Percentiles rank a stretch among this genome's conserved stretches.
Conservation (phyloP, 306 rosid species). For the Castanospermum australe region DNA sequence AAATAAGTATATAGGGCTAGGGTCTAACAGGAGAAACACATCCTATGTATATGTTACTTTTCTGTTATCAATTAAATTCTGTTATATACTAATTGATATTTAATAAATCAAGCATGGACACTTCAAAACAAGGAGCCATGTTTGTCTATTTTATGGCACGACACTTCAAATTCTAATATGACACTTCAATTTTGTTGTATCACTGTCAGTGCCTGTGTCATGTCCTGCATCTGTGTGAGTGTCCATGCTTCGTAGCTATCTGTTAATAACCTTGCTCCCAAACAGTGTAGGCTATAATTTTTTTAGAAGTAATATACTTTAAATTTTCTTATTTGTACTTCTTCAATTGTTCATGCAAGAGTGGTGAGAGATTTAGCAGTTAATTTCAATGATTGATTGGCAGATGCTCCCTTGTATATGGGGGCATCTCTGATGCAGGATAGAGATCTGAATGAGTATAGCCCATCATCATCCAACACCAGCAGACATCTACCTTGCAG, state of each 20-base stretch:
- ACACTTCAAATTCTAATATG: not conserved
- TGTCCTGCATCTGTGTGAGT: not conserved
- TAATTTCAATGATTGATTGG: conserved; percentile 88
- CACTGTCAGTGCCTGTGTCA: not conserved
- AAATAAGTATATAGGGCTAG: not conserved
- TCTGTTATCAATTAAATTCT: not conserved
- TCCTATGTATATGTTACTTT: not conserved
- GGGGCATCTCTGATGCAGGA: conserved; percentile 98
- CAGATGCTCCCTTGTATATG: conserved; percentile 81
- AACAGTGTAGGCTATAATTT: not conserved
- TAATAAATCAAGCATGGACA: not conserved
- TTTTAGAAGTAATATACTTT: not conserved
- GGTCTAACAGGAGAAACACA: not conserved
- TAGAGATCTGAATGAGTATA: conserved; percentile 75
- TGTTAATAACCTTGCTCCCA: conserved; percentile 14
- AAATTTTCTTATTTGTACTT: conserved; percentile 32
- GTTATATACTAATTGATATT: not conserved
- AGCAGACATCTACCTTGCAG: conserved; percentile 73
- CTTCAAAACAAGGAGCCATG: not conserved
- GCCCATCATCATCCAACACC: conserved; percentile 70
- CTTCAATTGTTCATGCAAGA: conserved; percentile 19
- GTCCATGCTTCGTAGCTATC: not conserved
- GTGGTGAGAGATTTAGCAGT: conserved; percentile 68
- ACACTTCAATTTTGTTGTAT: not conserved
- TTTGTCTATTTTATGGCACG: not conserved